Conservation (phyloP, 495 filamentous ascomycete genomes). For the Penicillium canariense region DNA sequence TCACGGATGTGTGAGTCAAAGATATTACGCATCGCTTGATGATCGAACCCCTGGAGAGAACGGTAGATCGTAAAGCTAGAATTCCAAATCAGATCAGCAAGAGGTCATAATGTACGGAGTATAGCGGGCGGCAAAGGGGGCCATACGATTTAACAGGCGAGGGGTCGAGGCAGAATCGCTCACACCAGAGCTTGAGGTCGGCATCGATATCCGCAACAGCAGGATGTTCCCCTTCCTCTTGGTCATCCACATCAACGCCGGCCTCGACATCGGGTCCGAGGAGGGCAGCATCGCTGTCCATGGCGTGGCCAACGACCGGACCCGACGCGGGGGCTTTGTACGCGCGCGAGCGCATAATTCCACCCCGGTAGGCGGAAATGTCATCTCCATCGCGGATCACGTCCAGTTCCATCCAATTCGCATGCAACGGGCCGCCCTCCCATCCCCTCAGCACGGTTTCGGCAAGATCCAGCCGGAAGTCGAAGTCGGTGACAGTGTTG, state of each 20-base stretch:
- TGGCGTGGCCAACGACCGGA: neutral
- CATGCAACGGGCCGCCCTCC: slow-evolving; percentile 12
- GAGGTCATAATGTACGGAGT: neutral
- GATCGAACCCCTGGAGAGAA: slow-evolving; percentile 35
- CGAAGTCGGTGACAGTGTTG: slow-evolving; percentile 37
- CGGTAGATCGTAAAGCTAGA: slow-evolving; percentile 42
- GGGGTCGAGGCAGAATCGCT: slow-evolving; percentile 40
- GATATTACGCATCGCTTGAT: slow-evolving; percentile 25
- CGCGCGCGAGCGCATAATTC: slow-evolving; percentile 18
- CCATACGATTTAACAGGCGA: slow-evolving; percentile 42
- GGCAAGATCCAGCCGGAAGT: slow-evolving; percentile 38
- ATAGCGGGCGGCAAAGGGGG: neutral
- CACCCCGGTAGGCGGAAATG: slow-evolving; percentile 31
- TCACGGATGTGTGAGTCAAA: slow-evolving; percentile 41
- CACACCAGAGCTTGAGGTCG: slow-evolving; percentile 37
- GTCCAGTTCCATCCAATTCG: slow-evolving; percentile 20
- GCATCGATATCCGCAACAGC: slow-evolving; percentile 7
- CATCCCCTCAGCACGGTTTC: slow-evolving; percentile 34
- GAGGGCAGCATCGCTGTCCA: slow-evolving; percentile 16
- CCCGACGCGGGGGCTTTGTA: slow-evolving; percentile 15
- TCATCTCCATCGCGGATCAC: slow-evolving; percentile 31
- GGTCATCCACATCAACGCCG: neutral
- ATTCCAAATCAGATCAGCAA: neutral
- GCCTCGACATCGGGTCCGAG: slow-evolving; percentile 9
- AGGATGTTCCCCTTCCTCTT: neutral